These are phyloP conservation scores for Eutrema japonicum DNA, from an alignment of 345 rosid genomes.

Conservation along the genomic window DNA sequence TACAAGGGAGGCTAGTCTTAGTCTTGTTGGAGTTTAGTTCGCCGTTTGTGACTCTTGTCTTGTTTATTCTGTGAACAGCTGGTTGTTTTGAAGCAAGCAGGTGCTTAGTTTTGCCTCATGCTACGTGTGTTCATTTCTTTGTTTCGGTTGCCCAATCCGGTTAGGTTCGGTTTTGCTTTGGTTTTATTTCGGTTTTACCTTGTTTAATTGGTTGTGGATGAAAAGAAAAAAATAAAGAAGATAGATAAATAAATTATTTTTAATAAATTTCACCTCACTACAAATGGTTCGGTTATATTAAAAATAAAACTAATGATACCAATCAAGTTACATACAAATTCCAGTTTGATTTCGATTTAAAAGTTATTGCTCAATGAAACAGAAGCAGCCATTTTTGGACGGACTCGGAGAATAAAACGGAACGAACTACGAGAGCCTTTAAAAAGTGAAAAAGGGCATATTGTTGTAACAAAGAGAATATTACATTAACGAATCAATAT, in stretches of 20 bases:
- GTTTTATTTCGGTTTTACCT: not conserved
- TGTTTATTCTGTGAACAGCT: slow-evolving; percentile 35
- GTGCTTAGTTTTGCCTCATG: slow-evolving; percentile 28
- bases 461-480: slow-evolving; percentile 4
- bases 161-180: not conserved
- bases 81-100: slow-evolving; percentile 31
- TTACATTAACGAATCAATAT: slow-evolving; percentile 30
- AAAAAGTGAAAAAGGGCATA: not conserved
- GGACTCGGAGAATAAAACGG: not conserved
- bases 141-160: slow-evolving; percentile 8
- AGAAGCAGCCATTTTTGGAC: slow-evolving; percentile 26
- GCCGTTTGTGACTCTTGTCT: slow-evolving; percentile 44
- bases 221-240: no score
- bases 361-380: not conserved
- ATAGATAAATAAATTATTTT: no score
- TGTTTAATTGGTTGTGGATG: not conserved
- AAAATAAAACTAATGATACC: not conserved
- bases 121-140: slow-evolving; percentile 30
- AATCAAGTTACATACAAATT: slow-evolving; percentile 5
- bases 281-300: not conserved
- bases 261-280: not conserved
- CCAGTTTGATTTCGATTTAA: not conserved
- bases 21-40: slow-evolving; percentile 31
- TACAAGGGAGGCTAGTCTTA: slow-evolving; percentile 28
- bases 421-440: not conserved